Conservation (phyloP, 257 asterid genomes). For the Voacanga thouarsii region DNA sequence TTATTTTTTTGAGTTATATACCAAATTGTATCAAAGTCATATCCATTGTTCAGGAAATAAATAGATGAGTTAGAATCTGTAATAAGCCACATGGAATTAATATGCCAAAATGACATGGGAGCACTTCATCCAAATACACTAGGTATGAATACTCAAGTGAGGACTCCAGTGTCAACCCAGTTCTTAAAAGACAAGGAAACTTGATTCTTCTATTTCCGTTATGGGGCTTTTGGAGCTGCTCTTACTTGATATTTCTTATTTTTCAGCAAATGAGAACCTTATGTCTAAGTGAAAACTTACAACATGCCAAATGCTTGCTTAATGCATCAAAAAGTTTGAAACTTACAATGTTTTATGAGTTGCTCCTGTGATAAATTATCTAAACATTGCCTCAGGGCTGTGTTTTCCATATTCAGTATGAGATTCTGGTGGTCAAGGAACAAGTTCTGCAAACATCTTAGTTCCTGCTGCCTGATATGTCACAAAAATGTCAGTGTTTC, state of each 20-base stretch:
- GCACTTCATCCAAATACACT: neutral
- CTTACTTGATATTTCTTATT: neutral
- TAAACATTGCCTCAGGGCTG: conserved; percentile 75
- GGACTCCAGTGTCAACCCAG: neutral
- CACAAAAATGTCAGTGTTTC: neutral
- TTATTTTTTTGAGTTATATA: too few relatives aligned
- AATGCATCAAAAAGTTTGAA: neutral
- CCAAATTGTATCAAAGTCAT: too few relatives aligned
- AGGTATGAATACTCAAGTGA: neutral
- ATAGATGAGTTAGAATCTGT: too few relatives aligned
- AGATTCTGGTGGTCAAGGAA: conserved; percentile 82
- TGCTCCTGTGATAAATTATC: conserved; percentile 80
- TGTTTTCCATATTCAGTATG: conserved; percentile 74
- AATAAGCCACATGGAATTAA: too few relatives aligned
- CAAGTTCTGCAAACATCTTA: conserved; percentile 64
- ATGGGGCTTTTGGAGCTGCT: neutral
- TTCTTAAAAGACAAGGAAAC: neutral
- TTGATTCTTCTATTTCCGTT: neutral
- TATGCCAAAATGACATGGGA: too few relatives aligned
- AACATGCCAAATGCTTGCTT: neutral
- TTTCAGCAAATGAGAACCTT: neutral
- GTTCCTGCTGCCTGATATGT: conserved; percentile 58
- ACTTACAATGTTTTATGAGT: conserved; percentile 69
- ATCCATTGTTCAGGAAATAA: too few relatives aligned
- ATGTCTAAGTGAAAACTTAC: neutral